These are phyloP conservation scores for Malus hybrid DNA, from an alignment of 331 rosid genomes.

Conservation along the genomic window DNA sequence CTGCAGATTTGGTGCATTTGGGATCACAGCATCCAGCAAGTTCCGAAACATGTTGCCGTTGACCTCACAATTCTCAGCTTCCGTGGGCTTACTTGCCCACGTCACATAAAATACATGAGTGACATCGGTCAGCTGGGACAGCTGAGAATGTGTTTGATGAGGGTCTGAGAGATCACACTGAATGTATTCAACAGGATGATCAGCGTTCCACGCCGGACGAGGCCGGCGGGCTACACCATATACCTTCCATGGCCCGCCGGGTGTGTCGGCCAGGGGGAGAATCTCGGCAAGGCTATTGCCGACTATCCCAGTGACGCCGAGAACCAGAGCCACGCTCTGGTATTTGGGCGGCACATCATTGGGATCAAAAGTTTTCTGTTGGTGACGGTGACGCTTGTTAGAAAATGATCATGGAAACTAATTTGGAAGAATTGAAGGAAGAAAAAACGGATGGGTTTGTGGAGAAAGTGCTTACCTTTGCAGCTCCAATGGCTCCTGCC, in stretches of 20 bases:
- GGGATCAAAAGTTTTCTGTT: background rate
- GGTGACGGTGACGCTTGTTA: background rate
- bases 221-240: conserved; percentile 10
- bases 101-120: conserved; percentile 19
- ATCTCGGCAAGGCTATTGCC: conserved; percentile 29
- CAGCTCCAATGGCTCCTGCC: conserved; percentile 27
- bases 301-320: conserved; percentile 21
- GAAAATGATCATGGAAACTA: background rate
- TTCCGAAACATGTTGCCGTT: conserved; percentile 11
- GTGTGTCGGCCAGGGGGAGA: conserved; percentile 22
- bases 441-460: background rate
- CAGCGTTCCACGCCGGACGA: background rate
- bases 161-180: conserved; percentile 15
- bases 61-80: conserved; percentile 10
- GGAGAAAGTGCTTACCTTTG: conserved; percentile 4
- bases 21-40: conserved; percentile 12
- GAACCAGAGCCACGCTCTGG: conserved; percentile 15
- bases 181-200: conserved; percentile 7
- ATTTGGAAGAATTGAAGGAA: background rate
- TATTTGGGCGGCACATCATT: background rate
- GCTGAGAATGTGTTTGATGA: background rate
- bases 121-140: conserved; percentile 16
- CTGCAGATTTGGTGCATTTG: conserved; percentile 17
- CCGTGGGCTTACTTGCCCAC: conserved; percentile 1
- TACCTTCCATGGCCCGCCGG: conserved; percentile 25